A percentile compares a stretch with the other conserved stretches of the same genome.
These are phyloP conservation scores for Phoma sp. DNA, from an alignment of 2,329 filamentous ascomycete genomes.

Conservation along the genomic window DNA sequence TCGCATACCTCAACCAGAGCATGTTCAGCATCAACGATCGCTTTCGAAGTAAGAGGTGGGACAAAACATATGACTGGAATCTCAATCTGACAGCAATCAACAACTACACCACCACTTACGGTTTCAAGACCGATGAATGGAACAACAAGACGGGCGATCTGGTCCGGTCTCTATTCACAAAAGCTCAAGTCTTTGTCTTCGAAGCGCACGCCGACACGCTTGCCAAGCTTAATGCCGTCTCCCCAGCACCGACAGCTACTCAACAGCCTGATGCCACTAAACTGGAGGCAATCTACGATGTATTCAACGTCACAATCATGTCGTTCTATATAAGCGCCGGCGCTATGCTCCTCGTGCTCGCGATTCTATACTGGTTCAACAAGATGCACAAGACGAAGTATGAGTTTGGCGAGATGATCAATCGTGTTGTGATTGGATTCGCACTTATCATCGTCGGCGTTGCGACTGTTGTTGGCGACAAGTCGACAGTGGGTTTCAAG, in stretches of 20 bases:
- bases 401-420: constrained; percentile 40
- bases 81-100: constrained; percentile 31
- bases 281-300: constrained; percentile 27
- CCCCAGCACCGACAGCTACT: constrained; percentile 2
- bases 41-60: constrained; percentile 30
- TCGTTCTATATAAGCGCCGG: constrained; percentile 36
- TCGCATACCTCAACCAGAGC: constrained; percentile 25
- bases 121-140: constrained; percentile 25
- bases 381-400: constrained; percentile 36
- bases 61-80: constrained; percentile 29
- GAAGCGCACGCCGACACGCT: constrained; percentile 34
- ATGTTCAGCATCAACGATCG: constrained; percentile 27
- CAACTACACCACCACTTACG: constrained; percentile 27
- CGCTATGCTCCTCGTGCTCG: constrained; percentile 59
- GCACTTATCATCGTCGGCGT: constrained; percentile 28
- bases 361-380: constrained; percentile 65
- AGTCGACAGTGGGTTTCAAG: constrained; percentile 30
- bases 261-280: background rate
- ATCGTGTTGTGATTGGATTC: constrained; percentile 30
- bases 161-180: constrained; percentile 22
- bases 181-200: constrained; percentile 35
- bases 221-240: constrained; percentile 32
- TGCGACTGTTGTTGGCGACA: constrained; percentile 24
- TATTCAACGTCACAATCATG: constrained; percentile 33
- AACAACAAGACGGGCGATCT: constrained; percentile 28